phyloP scores from a whole-genome alignment of 2,329 filamentous ascomycete species.

The Falciphora oryzae region DNA sequence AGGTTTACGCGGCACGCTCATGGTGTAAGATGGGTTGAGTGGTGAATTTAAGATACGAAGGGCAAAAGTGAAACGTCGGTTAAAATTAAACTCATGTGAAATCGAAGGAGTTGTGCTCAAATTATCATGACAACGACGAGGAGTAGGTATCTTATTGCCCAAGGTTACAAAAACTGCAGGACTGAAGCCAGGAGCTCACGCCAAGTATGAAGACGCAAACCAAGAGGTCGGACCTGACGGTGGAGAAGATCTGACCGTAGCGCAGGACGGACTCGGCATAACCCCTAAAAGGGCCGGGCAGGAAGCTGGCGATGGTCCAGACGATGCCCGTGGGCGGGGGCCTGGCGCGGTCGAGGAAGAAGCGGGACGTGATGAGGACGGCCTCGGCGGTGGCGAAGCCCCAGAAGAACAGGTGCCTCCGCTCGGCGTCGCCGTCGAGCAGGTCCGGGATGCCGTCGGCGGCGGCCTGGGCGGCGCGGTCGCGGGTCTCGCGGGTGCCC shows the following conservation, averaged over 20 bases:
- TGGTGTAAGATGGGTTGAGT: too few relatives aligned
- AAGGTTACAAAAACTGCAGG: constrained; percentile 14
- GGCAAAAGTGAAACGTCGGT: too few relatives aligned
- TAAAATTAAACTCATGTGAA: too few relatives aligned
- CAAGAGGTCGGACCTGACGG: constrained; percentile 67
- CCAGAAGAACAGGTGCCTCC: constrained; percentile 57
- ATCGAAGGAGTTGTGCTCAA: background rate
- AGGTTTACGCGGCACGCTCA: too few relatives aligned
- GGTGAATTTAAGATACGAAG: too few relatives aligned
- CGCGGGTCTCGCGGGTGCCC: constrained; percentile 57
- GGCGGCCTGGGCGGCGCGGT: constrained; percentile 25
- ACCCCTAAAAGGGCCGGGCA: constrained; percentile 59
- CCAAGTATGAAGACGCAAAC: constrained; percentile 72
- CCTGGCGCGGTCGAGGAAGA: constrained; percentile 55
- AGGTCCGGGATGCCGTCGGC: constrained; percentile 14
- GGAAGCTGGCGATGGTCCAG: constrained; percentile 55
- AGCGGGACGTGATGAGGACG: constrained; percentile 63
- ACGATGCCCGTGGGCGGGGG: constrained; percentile 55
- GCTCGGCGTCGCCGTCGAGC: constrained; percentile 27
- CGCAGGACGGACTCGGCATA: constrained; percentile 56
- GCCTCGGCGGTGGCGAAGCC: constrained; percentile 76
- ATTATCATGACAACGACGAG: background rate
- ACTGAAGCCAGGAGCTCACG: constrained; percentile 40
- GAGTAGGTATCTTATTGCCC: background rate
- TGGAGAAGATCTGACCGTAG: constrained; percentile 66